phyloP scores from a whole-genome alignment of 345 rosid genomes.

The Salix suchowensis region DNA sequence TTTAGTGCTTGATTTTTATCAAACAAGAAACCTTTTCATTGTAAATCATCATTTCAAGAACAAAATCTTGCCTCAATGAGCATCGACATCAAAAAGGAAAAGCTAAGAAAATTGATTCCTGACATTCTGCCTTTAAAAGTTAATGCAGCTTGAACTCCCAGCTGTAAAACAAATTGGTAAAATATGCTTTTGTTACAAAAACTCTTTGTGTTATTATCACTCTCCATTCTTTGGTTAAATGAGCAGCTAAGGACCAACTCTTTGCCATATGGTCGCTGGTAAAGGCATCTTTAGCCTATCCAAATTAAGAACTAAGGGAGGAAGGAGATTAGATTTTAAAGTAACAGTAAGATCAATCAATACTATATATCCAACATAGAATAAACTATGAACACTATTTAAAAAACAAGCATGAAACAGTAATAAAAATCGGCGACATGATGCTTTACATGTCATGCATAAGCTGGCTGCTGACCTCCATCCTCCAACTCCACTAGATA shows the following conservation, averaged over 20 bases:
- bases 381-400: not conserved
- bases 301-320: constrained; percentile 7
- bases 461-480: constrained; percentile 8
- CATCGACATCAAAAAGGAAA: not conserved
- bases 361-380: constrained; percentile 4
- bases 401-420: constrained; percentile 3
- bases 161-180: not conserved
- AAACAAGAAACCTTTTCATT: constrained; percentile 5
- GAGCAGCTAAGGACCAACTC: not conserved
- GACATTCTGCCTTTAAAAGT: not conserved
- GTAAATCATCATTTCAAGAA: not conserved
- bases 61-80: not conserved
- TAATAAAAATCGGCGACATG: not conserved
- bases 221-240: constrained; percentile 9
- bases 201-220: not conserved
- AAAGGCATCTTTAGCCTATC: not conserved
- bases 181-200: not conserved
- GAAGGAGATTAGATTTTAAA: constrained; percentile 1
- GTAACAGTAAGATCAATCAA: constrained; percentile 9
- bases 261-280: not conserved
- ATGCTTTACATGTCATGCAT: not conserved
- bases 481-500: constrained; percentile 1
- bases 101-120: not conserved
- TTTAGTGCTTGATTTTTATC: not conserved
- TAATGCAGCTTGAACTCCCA: not conserved